phyloP scores from a whole-genome alignment of 805 yeast species.

The Saturnispora besseyi region DNA sequence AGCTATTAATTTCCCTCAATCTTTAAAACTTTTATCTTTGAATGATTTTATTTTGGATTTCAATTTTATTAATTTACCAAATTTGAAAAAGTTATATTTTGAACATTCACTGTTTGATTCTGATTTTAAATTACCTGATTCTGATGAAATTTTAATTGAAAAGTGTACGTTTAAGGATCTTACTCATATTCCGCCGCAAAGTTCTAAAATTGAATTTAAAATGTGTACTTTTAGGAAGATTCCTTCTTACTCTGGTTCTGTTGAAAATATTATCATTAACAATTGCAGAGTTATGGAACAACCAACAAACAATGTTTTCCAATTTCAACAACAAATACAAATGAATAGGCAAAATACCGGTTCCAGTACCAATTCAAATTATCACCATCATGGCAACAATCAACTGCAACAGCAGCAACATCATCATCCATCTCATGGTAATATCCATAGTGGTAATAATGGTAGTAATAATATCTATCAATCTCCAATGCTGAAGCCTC shows the following conservation, averaged over 20 bases:
- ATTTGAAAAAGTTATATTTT: constrained; percentile 20
- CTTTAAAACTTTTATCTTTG: constrained; percentile 20
- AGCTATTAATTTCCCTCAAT: constrained; percentile 23
- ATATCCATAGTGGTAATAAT: neutral
- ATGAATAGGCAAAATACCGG: constrained; percentile 8
- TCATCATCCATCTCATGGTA: neutral
- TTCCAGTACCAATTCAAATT: constrained; percentile 1
- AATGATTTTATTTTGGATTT: constrained; percentile 25
- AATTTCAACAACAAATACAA: constrained; percentile 20
- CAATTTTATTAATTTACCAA: constrained; percentile 20
- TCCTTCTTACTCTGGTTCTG: constrained; percentile 23
- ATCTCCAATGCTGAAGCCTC: constrained; percentile 7
- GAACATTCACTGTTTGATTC: constrained; percentile 27
- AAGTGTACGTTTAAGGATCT: constrained; percentile 26
- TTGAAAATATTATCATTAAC: constrained; percentile 21
- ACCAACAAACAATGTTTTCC: constrained; percentile 20
- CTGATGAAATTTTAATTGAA: constrained; percentile 24
- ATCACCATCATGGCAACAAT: neutral
- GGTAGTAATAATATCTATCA: neutral
- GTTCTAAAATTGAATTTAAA: constrained; percentile 22
- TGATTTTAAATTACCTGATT: constrained; percentile 22
- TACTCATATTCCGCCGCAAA: constrained; percentile 16
- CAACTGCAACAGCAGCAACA: constrained; percentile 4
- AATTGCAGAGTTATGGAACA: constrained; percentile 27
- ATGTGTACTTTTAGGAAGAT: constrained; percentile 26